Base-by-base conservation (phyloP, 2,329 filamentous ascomycete species). In the Pleoardoris graminearum region DNA sequence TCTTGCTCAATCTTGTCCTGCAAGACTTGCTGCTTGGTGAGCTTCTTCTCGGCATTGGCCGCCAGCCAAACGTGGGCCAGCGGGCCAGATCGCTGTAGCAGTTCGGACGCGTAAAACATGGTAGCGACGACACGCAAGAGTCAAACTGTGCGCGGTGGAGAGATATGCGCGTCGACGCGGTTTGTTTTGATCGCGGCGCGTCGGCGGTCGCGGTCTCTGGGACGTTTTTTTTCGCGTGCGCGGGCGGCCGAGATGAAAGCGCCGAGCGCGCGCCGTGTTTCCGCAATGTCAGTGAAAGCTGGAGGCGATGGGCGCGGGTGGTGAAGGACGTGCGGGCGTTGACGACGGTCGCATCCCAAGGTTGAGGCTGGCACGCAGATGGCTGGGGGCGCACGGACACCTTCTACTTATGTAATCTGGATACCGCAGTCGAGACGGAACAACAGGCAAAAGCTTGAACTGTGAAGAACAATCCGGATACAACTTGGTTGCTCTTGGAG, bases 101-200 rank as follows among this genome's bases (percentile, higher is more conserved):
- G 85, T 50, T 91, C 91, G 80, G 96, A 91, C 48, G 94, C 96
- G 76, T 97, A 97, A 78, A 99, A 99, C 94, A 99, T 99, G 67
- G 57, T 68, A 66, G 59, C 53, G 59, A 51, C 17, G 19, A 17
- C 50, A 41, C 16, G 19, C 4, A n/a, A 38, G 32, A 23, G 16
- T 46, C 19, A 35, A 55, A 58, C 46, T 50, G 33, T 16, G 54
- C 50, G 50, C 50, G 49, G 50, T 33, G 38, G 21, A 22, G 39
- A 43, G 55, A 48, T 45, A 35, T 54, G 61, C 65, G 63, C 60
- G 61, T 63, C 45, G 51, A n/a, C 22, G 14, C 14, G 42, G 61
- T 51, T 67, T 69, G 67, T 69, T 68, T 66, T 65, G 59, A 55
- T 60, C 57, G 37, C 30, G 67, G 66, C 67, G 67, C 67, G 67